Evolutionary conservation across 2,329 filamentous ascomycete genomes (phyloP), one percentile per base, ranked within the genome.

Genomic region (Aspergillus glaucus): DNA sequence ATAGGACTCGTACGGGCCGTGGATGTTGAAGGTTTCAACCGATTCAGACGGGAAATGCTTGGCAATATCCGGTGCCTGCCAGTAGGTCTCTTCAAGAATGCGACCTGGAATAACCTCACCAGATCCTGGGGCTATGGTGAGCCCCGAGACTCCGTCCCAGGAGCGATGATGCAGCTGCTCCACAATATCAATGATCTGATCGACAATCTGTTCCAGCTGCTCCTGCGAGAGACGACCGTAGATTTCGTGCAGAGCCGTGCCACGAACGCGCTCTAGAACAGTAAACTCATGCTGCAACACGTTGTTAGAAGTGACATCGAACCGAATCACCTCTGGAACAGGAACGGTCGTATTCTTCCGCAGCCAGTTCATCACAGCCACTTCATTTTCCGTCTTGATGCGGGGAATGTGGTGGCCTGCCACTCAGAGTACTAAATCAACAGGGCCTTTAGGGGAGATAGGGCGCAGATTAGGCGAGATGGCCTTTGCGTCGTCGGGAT

Each of bases 371-470:
- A 71, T 66, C 28, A 64, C 53, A 15, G 51, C 68, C 3, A 67
- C 62, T 52, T 73, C 67, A 46, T 72, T 71, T 9, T 45, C 34
- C 9, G 68, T 70, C 47, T 72, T 71, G 51, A 64, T 63, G 14
- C 47, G n/a, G 4, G 66, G 68, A 6, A 70, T 30, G 28, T 71
- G 68, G 21, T 48, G 45, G 21, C 69, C 68, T 4, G 68, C 64
- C 21, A 70, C 56, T 40, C 69, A 64, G 12, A 72, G 63, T 10
- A 71, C 17, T 17, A 22, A 5, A 10, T 41, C 37, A 15, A 41
- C 37, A 1, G 37, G 9, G n/a, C 37, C 17, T 10, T 41, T 3
- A 15, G 37, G 37, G 17, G 9, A 15, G 17, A 19, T 41, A 19
- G n/a, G 9, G 4, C 5, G n/a, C 15, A 41, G 17, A 12, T 14